Evolutionary conservation across 2,329 filamentous ascomycete genomes (phyloP), one percentile per base, ranked within the genome.

Genomic region (Fusarium irregulare): DNA sequence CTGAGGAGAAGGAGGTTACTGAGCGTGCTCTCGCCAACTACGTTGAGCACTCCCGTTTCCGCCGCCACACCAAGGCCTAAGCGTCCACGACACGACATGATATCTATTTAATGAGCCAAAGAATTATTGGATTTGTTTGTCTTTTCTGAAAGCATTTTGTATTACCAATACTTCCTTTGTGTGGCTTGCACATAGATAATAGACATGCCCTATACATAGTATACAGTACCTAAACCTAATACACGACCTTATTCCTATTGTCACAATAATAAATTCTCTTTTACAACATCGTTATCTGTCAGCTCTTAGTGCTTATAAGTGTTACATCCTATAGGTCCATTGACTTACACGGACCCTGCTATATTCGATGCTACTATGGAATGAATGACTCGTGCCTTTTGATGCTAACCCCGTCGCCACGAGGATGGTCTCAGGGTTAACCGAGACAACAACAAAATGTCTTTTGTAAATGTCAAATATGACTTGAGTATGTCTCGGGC

Each of bases 11-110:
- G 45, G 40, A 41, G 12, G 44, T 61, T 25, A 41, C 58, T 30
- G 63, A 66, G 63, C 63, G 63, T 18, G 59, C 63, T 18, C 16
- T 66, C 40, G 40, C 47, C 20, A 23, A 56, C 44, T 66, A 55
- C 44, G 45, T 66, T n/a, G 63, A 66, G 62, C 63, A 58, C 50
- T 66, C 63, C 16, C 63, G 63, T 10, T 66, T 66, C 63, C 63
- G 63, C 47, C 63, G 61, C 14, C 20, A 55, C 30, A 28, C 55
- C 37, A 41, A 40, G 14, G 62, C 37, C 16, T 66, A 66, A 66
- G 28, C 37, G 37, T 21, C 28, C 11, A 25, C 12, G 49, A 41
- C 48, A 40, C 32, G 32, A 51, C 34, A 51, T 18, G 48, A 51
- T 25, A 51, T 41, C 30, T 42, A 28, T 49, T 41, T 66, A 46